These are phyloP conservation scores for Beauveria australis DNA, from an alignment of 2,329 filamentous ascomycete species.

Conservation along the genomic window DNA sequence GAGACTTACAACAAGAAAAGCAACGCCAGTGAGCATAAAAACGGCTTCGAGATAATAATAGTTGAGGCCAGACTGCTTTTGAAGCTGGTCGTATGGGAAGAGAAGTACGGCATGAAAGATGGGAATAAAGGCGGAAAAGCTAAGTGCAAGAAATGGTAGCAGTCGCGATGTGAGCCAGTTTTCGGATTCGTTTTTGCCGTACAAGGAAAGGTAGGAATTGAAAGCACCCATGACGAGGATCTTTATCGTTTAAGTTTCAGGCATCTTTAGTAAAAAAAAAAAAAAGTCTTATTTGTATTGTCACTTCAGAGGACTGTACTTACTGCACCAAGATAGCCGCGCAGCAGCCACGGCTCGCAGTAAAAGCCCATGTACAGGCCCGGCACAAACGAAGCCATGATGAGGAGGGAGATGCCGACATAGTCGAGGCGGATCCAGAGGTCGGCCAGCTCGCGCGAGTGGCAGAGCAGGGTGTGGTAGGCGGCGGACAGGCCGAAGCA, in stretches of 20 bases:
- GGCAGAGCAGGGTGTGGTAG: slow-evolving; percentile 33
- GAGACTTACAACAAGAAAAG: slow-evolving; percentile 30
- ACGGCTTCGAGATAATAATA: slow-evolving; percentile 33
- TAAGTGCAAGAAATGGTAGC: slow-evolving; percentile 28
- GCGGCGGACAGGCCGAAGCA: slow-evolving; percentile 30
- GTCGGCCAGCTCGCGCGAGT: slow-evolving; percentile 26
- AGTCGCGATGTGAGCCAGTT: slow-evolving; percentile 28
- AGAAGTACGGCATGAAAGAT: slow-evolving; percentile 29
- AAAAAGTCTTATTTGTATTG: no score
- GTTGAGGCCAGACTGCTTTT: slow-evolving; percentile 30
- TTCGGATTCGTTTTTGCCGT: slow-evolving; percentile 26
- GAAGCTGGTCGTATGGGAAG: slow-evolving; percentile 30
- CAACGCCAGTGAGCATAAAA: slow-evolving; percentile 27
- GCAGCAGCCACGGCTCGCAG: slow-evolving; percentile 25
- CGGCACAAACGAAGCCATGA: slow-evolving; percentile 29
- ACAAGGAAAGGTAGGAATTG: slow-evolving; percentile 27
- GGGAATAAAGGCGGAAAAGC: slow-evolving; percentile 30
- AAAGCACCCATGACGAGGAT: slow-evolving; percentile 25
- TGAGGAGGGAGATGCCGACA: slow-evolving; percentile 29
- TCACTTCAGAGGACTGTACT: no score
- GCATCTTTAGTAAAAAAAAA: no score
- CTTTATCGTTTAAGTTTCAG: slow-evolving; percentile 15
- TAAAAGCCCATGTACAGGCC: slow-evolving; percentile 33
- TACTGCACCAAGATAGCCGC: slow-evolving; percentile 23
- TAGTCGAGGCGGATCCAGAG: slow-evolving; percentile 32